These are phyloP conservation scores for Fraxinus xanthoxyloides DNA, from an alignment of 305 asterid species.

Conservation along the genomic window DNA sequence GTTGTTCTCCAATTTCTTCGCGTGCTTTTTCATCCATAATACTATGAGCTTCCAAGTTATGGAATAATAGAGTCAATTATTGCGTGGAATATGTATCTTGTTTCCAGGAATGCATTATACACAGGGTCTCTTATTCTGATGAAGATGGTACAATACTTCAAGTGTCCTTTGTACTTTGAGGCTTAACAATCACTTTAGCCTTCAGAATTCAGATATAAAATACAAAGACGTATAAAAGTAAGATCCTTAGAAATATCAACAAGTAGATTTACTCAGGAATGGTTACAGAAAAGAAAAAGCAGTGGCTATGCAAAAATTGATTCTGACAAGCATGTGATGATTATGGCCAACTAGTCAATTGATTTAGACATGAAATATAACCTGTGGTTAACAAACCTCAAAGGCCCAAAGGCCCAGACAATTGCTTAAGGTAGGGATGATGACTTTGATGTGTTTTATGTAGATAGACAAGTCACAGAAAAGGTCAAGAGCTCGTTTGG, in stretches of 20 bases:
- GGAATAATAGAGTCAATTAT: constrained; percentile 1
- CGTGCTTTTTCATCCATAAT: background rate
- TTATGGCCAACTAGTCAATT: constrained; percentile 1
- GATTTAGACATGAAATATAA: background rate
- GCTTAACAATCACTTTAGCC: constrained; percentile 2
- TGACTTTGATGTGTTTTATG: background rate
- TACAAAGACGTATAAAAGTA: background rate
- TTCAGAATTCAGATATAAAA: background rate
- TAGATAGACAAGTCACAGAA: background rate
- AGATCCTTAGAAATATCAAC: background rate
- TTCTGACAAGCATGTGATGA: background rate
- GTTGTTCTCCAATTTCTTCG: background rate
- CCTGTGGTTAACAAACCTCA: background rate
- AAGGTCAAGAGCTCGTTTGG: background rate
- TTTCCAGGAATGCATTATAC: constrained; percentile 21
- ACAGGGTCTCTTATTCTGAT: constrained; percentile 34
- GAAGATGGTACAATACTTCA: constrained; percentile 23
- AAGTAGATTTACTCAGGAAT: background rate
- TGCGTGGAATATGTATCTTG: constrained; percentile 20
- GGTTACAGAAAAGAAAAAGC: background rate
- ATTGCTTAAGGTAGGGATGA: background rate
- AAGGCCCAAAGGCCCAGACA: background rate
- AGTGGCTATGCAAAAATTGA: constrained; percentile 4
- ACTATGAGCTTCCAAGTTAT: background rate
- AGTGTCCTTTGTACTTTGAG: constrained; percentile 7